Evolutionary conservation across 2,329 filamentous ascomycete species (phyloP).

Genomic region (Emergomyces orientalis): DNA sequence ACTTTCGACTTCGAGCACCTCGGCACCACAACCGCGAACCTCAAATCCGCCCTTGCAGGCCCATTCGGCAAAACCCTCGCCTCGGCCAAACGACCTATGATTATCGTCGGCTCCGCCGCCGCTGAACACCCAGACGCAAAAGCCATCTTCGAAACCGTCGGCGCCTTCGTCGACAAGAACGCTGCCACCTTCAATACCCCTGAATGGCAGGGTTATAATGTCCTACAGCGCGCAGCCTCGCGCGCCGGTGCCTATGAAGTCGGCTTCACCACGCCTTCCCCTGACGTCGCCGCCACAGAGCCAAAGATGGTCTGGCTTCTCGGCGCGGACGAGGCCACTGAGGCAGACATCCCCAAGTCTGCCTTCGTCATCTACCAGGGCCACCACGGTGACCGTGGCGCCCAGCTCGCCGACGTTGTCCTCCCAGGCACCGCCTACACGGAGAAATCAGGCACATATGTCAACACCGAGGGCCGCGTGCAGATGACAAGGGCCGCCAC

Average conservation of each 20-base stretch:
- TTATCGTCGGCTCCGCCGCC: conserved; percentile 85
- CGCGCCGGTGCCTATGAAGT: conserved; percentile 90
- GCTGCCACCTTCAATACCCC: conserved; percentile 74
- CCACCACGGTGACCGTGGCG: conserved; percentile 90
- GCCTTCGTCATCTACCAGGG: conserved; percentile 97
- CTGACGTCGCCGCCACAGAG: conserved; percentile 69
- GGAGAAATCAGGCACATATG: conserved; percentile 89
- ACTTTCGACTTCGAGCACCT: conserved; percentile 95
- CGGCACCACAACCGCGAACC: conserved; percentile 63
- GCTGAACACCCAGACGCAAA: conserved; percentile 87
- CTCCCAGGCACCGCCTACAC: conserved; percentile 94
- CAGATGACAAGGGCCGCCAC: conserved; percentile 90
- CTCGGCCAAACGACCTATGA: conserved; percentile 85
- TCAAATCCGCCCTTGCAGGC: conserved; percentile 78
- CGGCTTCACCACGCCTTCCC: conserved; percentile 80
- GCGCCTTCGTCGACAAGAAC: conserved; percentile 87
- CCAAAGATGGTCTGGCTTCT: conserved; percentile 97
- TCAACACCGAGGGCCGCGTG: conserved; percentile 95
- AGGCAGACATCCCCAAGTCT: conserved; percentile 82
- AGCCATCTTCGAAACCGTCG: conserved; percentile 85
- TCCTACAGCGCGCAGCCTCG: conserved; percentile 87
- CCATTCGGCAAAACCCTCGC: conserved; percentile 88
- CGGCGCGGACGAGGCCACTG: conserved; percentile 81
- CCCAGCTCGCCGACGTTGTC: conserved; percentile 85
- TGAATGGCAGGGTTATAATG: conserved; percentile 97